Conservation (phyloP, 108 stramenopile species). For the Fragilariopsis cylindrus region DNA sequence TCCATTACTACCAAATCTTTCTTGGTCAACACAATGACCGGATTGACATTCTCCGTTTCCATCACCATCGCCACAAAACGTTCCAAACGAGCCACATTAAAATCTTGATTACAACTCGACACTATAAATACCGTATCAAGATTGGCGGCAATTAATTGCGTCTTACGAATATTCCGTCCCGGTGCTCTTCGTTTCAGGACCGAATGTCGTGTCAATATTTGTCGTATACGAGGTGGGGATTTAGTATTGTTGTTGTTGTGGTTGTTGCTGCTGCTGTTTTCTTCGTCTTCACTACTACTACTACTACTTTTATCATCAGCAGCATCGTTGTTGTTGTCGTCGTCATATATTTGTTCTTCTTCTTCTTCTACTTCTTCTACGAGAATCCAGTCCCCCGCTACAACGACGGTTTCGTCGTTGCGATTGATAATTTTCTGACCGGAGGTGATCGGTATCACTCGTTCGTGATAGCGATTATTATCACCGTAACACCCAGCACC, state of each 20-base stretch:
- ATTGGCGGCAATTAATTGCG: slow-evolving; percentile 12
- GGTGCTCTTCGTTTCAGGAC: slow-evolving; percentile 11
- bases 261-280: neutral
- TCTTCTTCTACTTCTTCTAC: neutral
- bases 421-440: slow-evolving; percentile 14
- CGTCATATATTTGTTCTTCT: neutral
- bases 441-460: slow-evolving; percentile 1
- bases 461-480: neutral
- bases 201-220: neutral
- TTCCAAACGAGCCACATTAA: slow-evolving; percentile 19
- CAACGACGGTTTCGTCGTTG: slow-evolving; percentile 11
- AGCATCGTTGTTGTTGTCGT: neutral
- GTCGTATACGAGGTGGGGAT: neutral
- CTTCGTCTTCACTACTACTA: no score
- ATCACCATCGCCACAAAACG: slow-evolving; percentile 18
- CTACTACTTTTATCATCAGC: no score
- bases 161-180: slow-evolving; percentile 10
- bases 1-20: neutral
- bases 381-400: slow-evolving; percentile 14
- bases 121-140: slow-evolving; percentile 20
- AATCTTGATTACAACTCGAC: slow-evolving; percentile 14
- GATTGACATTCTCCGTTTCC: slow-evolving; percentile 15
- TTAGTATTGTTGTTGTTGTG: neutral
- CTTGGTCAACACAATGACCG: slow-evolving; percentile 16
- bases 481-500: neutral